Base-by-base conservation (phyloP, 805 yeast genomes). In the Ogataea salicorniae region DNA sequence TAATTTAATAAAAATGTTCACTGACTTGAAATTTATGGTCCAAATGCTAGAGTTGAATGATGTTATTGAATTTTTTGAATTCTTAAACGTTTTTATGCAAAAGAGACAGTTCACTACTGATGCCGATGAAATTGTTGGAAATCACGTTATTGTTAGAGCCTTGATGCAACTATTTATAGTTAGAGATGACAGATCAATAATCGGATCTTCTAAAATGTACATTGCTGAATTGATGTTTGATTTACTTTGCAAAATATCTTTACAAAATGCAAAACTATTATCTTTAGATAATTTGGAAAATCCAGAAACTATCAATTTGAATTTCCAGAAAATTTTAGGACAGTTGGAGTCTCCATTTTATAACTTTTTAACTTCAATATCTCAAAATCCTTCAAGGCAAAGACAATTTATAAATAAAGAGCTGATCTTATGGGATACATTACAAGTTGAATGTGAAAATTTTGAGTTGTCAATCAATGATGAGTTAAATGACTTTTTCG, bases 361-460 rank as follows among this genome's bases (percentile, higher is more conserved):
- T 61, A 71, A 75, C 56, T 66, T 70, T 69, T 59, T 75, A 22
- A 71, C 74, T 45, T 67, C 70, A 11, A 56, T 67, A 16, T 71
- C 80, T 6, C 84, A 83, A 62, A 92, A 92, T 58, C 81, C 89
- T 34, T 80, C 95, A 43, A 75, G 96, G 47, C 90, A 88, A 59
- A 79, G 97, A 52, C 96, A 88, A 61, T 78, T 84, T 52, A 67
- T 84, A 57, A 69, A 82, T 52, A 71, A 82, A 58, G 70, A 76
- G 58, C 59, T 81, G 46, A 57, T 75, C 41, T 54, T 75, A 3
- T 87, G 92, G 85, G 97, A 92, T 64, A 75, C 89, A 2, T 68
- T 87, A 33, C 97, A 92, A 59, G 94, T 86, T 9, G 75, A 75
- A 37, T 74, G 85, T 45, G 95, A 88, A 57, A 65, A 70, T 5